phyloP scores from a whole-genome alignment of 1,284 basidiomycete species.

The Ceratobasidium sp. region DNA sequence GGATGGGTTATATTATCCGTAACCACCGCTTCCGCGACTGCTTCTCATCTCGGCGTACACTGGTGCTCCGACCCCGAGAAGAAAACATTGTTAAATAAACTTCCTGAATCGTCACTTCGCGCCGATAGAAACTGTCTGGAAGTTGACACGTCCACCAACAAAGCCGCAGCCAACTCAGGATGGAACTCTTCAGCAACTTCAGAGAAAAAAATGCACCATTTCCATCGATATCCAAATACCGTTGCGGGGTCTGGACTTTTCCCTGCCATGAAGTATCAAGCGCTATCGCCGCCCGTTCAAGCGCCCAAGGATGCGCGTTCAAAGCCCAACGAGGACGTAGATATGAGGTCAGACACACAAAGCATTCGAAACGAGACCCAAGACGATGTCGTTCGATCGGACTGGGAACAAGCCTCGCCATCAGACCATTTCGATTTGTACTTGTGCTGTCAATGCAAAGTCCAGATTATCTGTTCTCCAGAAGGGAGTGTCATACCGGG shows the following conservation, averaged over 20 bases:
- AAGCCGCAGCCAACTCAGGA: constrained; percentile 47
- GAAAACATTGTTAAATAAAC: constrained; percentile 7
- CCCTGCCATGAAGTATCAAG: constrained; percentile 55
- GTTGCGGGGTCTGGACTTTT: constrained; percentile 67
- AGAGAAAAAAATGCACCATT: constrained; percentile 76
- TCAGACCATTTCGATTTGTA: constrained; percentile 72
- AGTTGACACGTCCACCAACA: constrained; percentile 55
- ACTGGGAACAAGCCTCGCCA: constrained; percentile 52
- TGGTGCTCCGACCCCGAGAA: constrained; percentile 49
- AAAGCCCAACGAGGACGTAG: constrained; percentile 62
- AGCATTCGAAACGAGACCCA: constrained; percentile 55
- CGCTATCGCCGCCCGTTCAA: background rate
- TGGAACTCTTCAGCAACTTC: constrained; percentile 57
- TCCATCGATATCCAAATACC: constrained; percentile 71
- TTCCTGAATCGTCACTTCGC: constrained; percentile 30
- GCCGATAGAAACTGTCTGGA: constrained; percentile 36
- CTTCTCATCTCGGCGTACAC: constrained; percentile 53
- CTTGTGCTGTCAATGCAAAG: constrained; percentile 79
- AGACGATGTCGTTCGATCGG: constrained; percentile 53
- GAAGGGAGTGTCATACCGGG: constrained; percentile 61
- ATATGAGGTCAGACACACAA: constrained; percentile 16
- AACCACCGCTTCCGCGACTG: constrained; percentile 37
- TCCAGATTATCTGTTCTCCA: constrained; percentile 68
- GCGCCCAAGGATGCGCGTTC: constrained; percentile 35
- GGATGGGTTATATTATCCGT: constrained; percentile 57